Evolutionary conservation across 148 eudicot genomes (phyloP), one percentile per base, ranked within the genome.

Genomic region (Limonium bicolor): DNA sequence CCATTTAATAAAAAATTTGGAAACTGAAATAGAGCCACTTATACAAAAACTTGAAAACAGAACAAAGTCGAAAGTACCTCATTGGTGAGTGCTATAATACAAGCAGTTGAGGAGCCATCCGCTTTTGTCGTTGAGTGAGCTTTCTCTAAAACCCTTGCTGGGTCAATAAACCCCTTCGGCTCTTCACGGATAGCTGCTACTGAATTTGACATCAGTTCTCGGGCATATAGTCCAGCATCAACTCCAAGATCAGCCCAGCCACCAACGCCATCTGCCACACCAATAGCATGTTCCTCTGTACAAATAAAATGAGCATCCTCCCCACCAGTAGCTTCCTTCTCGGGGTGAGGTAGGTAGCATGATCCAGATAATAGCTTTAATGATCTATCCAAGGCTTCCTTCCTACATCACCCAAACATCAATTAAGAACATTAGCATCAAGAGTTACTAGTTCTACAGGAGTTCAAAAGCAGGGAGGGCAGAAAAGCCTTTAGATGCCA

Each of bases 251-350:
- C 86, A 51, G 80, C 80, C 86, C 86, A 78, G 27, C 86, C 86
- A 47, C 81, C 86, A 24, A 78, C 86, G 34, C 86, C 86, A 61
- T 78, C 86, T 26, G 86, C 86, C 31, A 78, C 71, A 36, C 86
- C 86, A 22, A 78, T 66, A 37, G 78, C 81, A 37, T 71, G 78
- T 62, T 71, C 72, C 51, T 71, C 78, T 10, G 55, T 13, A 33
- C 78, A 78, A 19, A 78, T 74, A 54, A 78, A 78, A 40, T 78
- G 86, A 33, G 86, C 86, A 58, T 78, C 86, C 66, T 78, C 86
- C 39, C 86, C 86, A 37, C 86, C 86, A 46, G 75, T 78, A 53
- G 74, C 81, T 68, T 78, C 86, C 63, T 78, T 78, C 41, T 78
- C 81, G 25, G 86, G 86, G 63, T 74, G 86, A 14, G 86, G 86